A percentile compares a stretch with the other conserved stretches of the same genome.
Conservation (phyloP, 2,329 filamentous ascomycete species). For the Ceratocystis destructans region DNA sequence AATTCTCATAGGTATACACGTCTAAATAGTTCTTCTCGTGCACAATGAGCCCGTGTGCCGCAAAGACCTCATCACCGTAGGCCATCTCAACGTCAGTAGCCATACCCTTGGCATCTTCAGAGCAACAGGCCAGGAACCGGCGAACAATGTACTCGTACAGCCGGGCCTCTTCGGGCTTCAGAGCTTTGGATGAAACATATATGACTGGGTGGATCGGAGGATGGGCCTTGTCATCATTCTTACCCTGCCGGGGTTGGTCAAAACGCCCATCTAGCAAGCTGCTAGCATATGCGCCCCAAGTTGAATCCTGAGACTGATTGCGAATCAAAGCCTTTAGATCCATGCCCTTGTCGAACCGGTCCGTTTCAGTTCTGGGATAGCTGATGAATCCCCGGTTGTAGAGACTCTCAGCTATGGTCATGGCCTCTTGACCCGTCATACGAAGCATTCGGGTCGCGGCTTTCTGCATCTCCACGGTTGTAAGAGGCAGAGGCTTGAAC, state of each 20-base stretch:
- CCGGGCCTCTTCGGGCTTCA: slow-evolving; percentile 52
- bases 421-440: slow-evolving; percentile 84
- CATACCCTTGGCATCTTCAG: slow-evolving; percentile 79
- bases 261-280: slow-evolving; percentile 63
- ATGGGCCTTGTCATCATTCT: slow-evolving; percentile 91
- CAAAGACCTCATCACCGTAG: slow-evolving; percentile 74
- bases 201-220: slow-evolving; percentile 92
- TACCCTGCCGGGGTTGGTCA: slow-evolving; percentile 64
- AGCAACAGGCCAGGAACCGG: slow-evolving; percentile 89
- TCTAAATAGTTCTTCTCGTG: slow-evolving; percentile 85
- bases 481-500: slow-evolving; percentile 85
- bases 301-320: slow-evolving; percentile 63
- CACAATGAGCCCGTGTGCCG: slow-evolving; percentile 70
- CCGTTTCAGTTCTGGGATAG: slow-evolving; percentile 93
- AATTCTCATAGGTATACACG: slow-evolving; percentile 91
- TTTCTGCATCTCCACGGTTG: slow-evolving; percentile 92
- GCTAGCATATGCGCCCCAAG: slow-evolving; percentile 73
- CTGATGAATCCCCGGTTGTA: slow-evolving; percentile 96
- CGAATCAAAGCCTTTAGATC: slow-evolving; percentile 65
- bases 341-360: slow-evolving; percentile 85
- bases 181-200: slow-evolving; percentile 55
- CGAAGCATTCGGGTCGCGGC: slow-evolving; percentile 77
- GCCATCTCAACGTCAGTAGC: slow-evolving; percentile 71
- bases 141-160: slow-evolving; percentile 89
- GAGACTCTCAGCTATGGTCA: slow-evolving; percentile 72